Evolutionary conservation across 139 green algal species (phyloP), one percentile per base, ranked within the genome.

Genomic region (Chlorella sp.): DNA sequence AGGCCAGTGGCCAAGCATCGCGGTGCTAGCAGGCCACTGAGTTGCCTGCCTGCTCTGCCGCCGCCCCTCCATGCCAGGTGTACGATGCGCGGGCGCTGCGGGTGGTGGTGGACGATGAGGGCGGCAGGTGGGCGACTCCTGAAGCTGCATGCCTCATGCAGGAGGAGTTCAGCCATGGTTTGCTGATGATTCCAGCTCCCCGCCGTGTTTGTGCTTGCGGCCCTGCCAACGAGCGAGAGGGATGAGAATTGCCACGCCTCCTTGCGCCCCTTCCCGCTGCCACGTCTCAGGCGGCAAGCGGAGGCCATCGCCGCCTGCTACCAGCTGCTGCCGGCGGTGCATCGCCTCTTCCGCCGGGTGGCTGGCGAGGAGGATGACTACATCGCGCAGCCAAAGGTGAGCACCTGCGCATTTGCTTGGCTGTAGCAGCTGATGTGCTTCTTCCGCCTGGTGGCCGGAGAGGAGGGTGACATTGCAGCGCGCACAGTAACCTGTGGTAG

Each of bases 11-110:
- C n/a, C n/a, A n/a, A n/a, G n/a, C n/a, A n/a, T n/a, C n/a, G n/a
- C n/a, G n/a, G n/a, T n/a, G n/a, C 32, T 30, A 13, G 58, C 58
- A 67, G 58, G 46, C 11, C 46, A 11, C 11, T 54, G 7, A 11
- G 7, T 54, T 11, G 11, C 46, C 46, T 11, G 13, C 24, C 58
- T 22, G 58, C 58, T 34, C 58, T 67, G 58, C 14, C 9, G 4
- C 58, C 9, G 14, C 58, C 58, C 46, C 14, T 60, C 24, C 16
- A 11, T 60, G 51, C 36, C 82, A 96, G 90, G 93, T 99, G 44
- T 98, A 96, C 40, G 97, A 99, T 72, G 90, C 93, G 0, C 86
- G 95, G 2, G 97, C 95, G 9, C 93, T 99, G 75, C 90, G 97
- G 0, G 92, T 99, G 16, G 92, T 99, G 0, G 94, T 99, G 58